These are phyloP conservation scores for Candida berthetii DNA, from an alignment of 805 yeast genomes.

Conservation along the genomic window DNA sequence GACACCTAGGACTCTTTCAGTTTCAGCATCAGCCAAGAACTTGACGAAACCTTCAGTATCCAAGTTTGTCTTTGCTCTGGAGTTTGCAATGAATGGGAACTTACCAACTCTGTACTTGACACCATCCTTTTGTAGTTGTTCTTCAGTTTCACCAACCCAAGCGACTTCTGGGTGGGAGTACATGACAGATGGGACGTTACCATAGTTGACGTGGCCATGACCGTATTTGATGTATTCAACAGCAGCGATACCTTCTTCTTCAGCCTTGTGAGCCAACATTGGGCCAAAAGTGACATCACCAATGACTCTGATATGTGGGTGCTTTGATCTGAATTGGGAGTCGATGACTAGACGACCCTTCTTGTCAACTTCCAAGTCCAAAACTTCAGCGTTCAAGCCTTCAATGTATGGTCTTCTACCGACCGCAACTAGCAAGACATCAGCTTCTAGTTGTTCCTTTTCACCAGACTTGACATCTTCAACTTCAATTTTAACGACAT, in stretches of 20 bases:
- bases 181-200: conserved; percentile 97
- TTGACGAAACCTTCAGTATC: conserved; percentile 98
- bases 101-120: conserved; percentile 90
- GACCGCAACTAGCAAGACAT: conserved; percentile 91
- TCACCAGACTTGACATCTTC: conserved; percentile 87
- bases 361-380: conserved; percentile 88
- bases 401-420: conserved; percentile 98
- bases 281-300: conserved; percentile 99
- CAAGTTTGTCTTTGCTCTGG: conserved; percentile 97
- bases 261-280: conserved; percentile 99
- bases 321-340: conserved; percentile 86
- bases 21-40: conserved; percentile 92
- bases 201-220: conserved; percentile 97
- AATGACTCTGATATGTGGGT: conserved; percentile 90
- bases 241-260: conserved; percentile 99
- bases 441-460: conserved; percentile 76
- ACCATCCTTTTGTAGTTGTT: conserved; percentile 90
- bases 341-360: conserved; percentile 93
- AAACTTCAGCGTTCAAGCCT: conserved; percentile 81
- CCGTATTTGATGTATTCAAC: conserved; percentile 91
- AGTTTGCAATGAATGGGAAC: conserved; percentile 98
- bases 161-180: conserved; percentile 99
- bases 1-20: conserved; percentile 92
- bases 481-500: conserved; percentile 75
- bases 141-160: conserved; percentile 97